Conservation (phyloP, 192 early-diverging fungal genomes). For the Chytriomyces hyalinus region DNA sequence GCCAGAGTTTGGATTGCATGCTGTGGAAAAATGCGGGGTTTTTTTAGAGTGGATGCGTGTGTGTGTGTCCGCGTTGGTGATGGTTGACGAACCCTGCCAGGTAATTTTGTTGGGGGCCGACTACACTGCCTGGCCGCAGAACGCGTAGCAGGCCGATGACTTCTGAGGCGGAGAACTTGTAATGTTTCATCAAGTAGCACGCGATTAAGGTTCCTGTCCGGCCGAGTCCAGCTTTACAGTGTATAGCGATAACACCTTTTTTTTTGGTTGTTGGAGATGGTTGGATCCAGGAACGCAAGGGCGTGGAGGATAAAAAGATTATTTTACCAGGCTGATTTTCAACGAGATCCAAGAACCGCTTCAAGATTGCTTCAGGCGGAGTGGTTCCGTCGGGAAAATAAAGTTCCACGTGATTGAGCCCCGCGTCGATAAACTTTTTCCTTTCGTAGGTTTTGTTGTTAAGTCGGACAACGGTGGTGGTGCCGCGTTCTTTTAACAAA, state of each 20-base stretch:
- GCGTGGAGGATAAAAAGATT: no score
- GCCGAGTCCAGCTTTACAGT: conserved; percentile 69
- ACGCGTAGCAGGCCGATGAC: conserved; percentile 68
- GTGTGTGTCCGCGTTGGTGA: no score
- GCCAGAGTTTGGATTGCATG: conserved; percentile 57
- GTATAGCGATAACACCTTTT: conserved; percentile 60
- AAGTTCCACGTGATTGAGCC: conserved; percentile 70
- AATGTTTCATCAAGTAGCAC: conserved; percentile 72
- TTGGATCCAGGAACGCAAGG: no score
- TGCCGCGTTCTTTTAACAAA: conserved; percentile 54
- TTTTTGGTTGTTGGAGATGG: no score
- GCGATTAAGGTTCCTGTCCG: conserved; percentile 64
- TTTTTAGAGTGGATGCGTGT: no score
- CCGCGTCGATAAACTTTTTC: conserved; percentile 56
- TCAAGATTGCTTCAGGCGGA: conserved; percentile 67
- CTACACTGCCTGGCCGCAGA: conserved; percentile 71
- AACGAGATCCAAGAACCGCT: conserved; percentile 68
- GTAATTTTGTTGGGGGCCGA: conserved; percentile 79
- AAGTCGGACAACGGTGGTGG: conserved; percentile 65
- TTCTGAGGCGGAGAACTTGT: conserved; percentile 69
- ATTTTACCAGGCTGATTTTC: conserved; percentile 54
- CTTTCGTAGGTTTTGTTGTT: conserved; percentile 73
- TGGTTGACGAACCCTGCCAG: conserved; percentile 51
- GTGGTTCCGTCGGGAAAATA: conserved; percentile 75
- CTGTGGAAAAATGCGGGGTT: conserved; percentile 16